Percentiles rank a stretch among this genome's conserved stretches.
Conservation (phyloP, 2,329 filamentous ascomycete genomes). For the Amesomyces nigricolor region DNA sequence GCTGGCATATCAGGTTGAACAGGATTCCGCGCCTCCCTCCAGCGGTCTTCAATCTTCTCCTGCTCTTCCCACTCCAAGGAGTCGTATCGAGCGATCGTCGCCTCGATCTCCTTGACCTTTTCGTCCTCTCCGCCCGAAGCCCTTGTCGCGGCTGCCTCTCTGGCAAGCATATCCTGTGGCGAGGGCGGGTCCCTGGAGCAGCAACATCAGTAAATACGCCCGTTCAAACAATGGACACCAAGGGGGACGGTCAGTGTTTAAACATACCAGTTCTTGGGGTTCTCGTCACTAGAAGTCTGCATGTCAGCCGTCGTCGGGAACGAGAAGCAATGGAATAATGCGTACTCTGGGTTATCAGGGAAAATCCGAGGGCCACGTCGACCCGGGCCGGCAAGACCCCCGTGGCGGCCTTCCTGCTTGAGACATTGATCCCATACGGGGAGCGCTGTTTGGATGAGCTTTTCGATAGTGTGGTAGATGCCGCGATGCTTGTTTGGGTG, state of each 20-base stretch:
- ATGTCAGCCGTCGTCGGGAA: neutral
- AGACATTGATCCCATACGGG: conserved; percentile 36
- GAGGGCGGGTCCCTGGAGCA: neutral
- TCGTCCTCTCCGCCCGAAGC: too few species aligned
- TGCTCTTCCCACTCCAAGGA: too few species aligned
- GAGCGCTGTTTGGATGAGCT: conserved; percentile 33
- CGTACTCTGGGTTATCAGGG: neutral
- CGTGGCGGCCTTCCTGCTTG: neutral
- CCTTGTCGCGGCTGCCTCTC: neutral
- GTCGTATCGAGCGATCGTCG: too few species aligned
- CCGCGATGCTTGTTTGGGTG: conserved; percentile 32
- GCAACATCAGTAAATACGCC: too few species aligned
- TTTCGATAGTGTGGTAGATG: conserved; percentile 34
- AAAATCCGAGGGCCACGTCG: neutral
- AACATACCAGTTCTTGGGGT: neutral
- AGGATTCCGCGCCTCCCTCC: conserved; percentile 8
- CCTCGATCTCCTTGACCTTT: too few species aligned
- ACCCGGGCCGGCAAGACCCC: neutral
- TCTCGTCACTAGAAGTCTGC: neutral
- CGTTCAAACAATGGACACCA: too few species aligned
- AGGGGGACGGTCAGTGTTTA: too few species aligned
- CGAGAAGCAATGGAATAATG: neutral
- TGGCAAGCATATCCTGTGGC: neutral
- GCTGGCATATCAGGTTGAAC: conserved; percentile 11
- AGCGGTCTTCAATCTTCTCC: too few species aligned